phyloP scores from a whole-genome alignment of 2,329 filamentous ascomycete species.

The Decorospora gaudefroyi region DNA sequence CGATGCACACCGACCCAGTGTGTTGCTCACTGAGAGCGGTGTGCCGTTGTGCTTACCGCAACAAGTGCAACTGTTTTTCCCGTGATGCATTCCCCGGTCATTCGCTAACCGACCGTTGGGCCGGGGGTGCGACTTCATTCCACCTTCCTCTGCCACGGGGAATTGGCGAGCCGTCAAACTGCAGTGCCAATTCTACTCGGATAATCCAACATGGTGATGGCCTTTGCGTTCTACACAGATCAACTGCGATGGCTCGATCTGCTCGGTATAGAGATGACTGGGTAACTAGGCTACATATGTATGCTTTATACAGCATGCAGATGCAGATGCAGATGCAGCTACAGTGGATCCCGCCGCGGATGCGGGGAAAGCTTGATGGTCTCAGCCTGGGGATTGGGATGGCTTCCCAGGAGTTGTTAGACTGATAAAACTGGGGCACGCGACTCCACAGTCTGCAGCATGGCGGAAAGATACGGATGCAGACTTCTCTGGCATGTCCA shows the following conservation, averaged over 20 bases:
- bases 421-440: slow-evolving; percentile 13
- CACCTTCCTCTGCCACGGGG: slow-evolving; percentile 8
- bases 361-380: slow-evolving; percentile 42
- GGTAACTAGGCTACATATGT: too few relatives aligned
- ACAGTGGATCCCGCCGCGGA: slow-evolving; percentile 15
- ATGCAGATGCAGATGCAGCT: slow-evolving; percentile 9
- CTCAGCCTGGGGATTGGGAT: too few relatives aligned
- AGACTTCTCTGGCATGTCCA: too few relatives aligned
- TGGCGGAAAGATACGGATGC: slow-evolving; percentile 12
- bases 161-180: slow-evolving; percentile 3
- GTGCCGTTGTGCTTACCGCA: slow-evolving; percentile 10
- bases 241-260: too few relatives aligned
- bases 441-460: slow-evolving; percentile 12
- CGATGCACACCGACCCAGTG: slow-evolving; percentile 9
- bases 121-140: slow-evolving; percentile 6
- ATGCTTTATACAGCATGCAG: not conserved
- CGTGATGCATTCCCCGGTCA: slow-evolving; percentile 5
- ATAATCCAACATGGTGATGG: too few relatives aligned
- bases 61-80: slow-evolving; percentile 11
- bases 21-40: slow-evolving; percentile 9
- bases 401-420: too few relatives aligned
- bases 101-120: slow-evolving; percentile 16
- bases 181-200: too few relatives aligned
- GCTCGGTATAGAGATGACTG: too few relatives aligned
- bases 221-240: too few relatives aligned